Percentiles rank a stretch among this genome's conserved stretches.
Conservation (phyloP, 2,329 filamentous ascomycete species). For the Exophiala spinifera region DNA sequence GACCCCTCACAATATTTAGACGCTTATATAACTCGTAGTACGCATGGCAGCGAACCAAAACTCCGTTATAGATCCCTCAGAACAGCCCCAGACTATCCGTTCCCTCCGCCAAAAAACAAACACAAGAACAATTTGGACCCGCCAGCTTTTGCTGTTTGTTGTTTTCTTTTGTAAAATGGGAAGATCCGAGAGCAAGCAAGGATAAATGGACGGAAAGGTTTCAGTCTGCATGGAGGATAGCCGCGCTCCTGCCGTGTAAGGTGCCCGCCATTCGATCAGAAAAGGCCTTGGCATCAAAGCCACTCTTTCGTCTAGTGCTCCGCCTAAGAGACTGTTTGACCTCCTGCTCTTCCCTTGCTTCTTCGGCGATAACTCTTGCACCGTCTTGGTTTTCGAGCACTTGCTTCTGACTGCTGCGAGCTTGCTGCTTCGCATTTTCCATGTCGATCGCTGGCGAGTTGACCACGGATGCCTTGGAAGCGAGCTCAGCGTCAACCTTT, state of each 20-base stretch:
- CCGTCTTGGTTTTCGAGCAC: constrained; percentile 40
- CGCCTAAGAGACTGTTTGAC: constrained; percentile 24
- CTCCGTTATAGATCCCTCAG: too few species aligned
- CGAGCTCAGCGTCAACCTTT: constrained; percentile 51
- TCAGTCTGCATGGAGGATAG: constrained; percentile 29
- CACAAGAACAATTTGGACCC: too few species aligned
- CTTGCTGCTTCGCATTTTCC: constrained; percentile 37
- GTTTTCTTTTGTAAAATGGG: too few species aligned
- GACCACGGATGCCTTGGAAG: constrained; percentile 30
- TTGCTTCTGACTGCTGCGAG: constrained; percentile 39
- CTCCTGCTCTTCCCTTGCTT: constrained; percentile 40
- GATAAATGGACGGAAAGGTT: not conserved
- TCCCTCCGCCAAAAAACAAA: too few species aligned
- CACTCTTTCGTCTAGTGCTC: constrained; percentile 31
- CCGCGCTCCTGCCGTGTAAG: constrained; percentile 29
- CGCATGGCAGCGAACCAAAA: too few species aligned
- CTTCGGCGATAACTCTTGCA: constrained; percentile 38
- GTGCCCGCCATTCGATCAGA: constrained; percentile 32
- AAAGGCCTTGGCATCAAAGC: constrained; percentile 31
- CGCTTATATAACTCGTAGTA: too few species aligned
- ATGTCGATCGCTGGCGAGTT: constrained; percentile 30
- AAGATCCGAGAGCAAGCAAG: too few species aligned
- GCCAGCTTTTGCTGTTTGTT: too few species aligned
- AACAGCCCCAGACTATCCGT: too few species aligned
- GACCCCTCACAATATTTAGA: too few species aligned